Evolutionary conservation across 257 asterid species (phyloP), one percentile per base, ranked within the genome.

Genomic region (Solanum habrochaites): DNA sequence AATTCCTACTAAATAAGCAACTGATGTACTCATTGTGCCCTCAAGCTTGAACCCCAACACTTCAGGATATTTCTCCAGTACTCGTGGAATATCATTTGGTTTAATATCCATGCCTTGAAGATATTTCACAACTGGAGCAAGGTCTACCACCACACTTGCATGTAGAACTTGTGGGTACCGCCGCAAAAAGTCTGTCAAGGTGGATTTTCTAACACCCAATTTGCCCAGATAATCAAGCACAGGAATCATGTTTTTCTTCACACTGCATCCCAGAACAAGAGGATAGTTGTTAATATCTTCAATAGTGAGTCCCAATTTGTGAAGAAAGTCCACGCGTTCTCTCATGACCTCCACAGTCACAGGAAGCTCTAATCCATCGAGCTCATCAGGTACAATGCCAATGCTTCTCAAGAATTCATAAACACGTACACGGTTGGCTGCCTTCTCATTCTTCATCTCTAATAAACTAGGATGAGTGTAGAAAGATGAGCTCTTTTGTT

Each of bases 1-100:
- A 8, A 96, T 97, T 37, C 96, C 99, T 80, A 97, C 98, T 88
- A 97, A 89, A 92, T 95, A 96, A 70, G 99, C 99, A n/a, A 97
- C 98, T 1, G 99, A 97, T 49, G 99, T 97, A 89, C 99, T 95
- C 99, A 95, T 97, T 58, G 99, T 97, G 23, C 99, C 98, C 91
- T 97, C 99, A 29, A 97, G 97, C 89, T 95, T 97, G 84, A 97
- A 97, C 45, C 99, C 99, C 91, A 97, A 83, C 70, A 97, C 95
- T 91, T 95, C 98, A 1, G 99, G 99, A 81, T 96, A 95, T 84
- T 81, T 89, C 96, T 94, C 99, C 45, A 95, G 91, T 83, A 95
- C 99, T 83, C 95, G 89, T 45, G 99, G 98, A 86, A 97, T 90
- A 85, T 97, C 98, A 86, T 70, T 88, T 78, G 97, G 98, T 92